Evolutionary conservation across 1,139 yeast species (phyloP).

Genomic region (Candida sanyaensis): DNA sequence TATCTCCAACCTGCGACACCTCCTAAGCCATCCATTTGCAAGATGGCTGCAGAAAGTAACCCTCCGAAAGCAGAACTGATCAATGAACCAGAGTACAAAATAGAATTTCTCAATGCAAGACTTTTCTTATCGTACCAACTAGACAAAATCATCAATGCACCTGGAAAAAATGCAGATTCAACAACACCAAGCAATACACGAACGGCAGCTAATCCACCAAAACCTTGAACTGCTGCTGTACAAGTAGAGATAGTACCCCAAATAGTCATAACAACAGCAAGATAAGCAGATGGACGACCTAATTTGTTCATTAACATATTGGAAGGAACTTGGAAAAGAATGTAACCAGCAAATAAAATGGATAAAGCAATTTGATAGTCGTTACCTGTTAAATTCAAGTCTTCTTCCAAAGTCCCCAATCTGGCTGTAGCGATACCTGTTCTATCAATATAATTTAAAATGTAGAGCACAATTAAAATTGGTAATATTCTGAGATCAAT

Average conservation of each 20-base stretch:
- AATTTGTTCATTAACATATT: conserved; percentile 49
- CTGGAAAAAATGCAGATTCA: conserved; percentile 62
- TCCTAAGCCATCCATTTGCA: conserved; percentile 38
- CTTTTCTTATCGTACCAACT: conserved; percentile 52
- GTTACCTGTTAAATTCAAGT: conserved; percentile 46
- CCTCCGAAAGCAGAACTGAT: conserved; percentile 86
- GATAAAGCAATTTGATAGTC: conserved; percentile 60
- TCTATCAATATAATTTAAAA: conserved; percentile 58
- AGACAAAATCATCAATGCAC: conserved; percentile 49
- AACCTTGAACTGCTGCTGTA: conserved; percentile 29
- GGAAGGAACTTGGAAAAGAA: conserved; percentile 60
- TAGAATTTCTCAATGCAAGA: conserved; percentile 54
- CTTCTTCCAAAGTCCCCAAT: conserved; percentile 56
- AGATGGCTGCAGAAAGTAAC: conserved; percentile 53
- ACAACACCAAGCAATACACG: conserved; percentile 47
- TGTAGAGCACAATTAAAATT: conserved; percentile 50
- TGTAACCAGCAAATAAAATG: conserved; percentile 62
- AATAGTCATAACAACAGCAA: conserved; percentile 48
- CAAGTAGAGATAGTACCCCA: conserved; percentile 58
- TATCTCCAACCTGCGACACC: conserved; percentile 65
- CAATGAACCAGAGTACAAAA: conserved; percentile 64
- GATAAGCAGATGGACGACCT: conserved; percentile 52
- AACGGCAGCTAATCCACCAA: conserved; percentile 34
- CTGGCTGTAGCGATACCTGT: conserved; percentile 64
- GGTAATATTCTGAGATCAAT: conserved; percentile 59